Conservation (phyloP, 257 asterid genomes). For the Ajuga chamaepitys region DNA sequence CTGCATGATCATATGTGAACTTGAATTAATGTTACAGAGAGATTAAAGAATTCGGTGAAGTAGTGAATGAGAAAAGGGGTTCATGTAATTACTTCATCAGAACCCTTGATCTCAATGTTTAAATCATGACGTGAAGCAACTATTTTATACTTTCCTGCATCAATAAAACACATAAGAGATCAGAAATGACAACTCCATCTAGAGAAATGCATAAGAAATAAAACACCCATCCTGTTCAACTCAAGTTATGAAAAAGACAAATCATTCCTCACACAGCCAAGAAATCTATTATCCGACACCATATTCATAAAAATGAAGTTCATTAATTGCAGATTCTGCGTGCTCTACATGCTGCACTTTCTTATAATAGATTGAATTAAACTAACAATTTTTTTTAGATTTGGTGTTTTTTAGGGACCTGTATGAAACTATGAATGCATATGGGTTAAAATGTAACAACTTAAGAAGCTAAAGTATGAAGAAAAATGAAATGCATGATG, state of each 20-base stretch:
- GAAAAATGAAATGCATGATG: background rate
- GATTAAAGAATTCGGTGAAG: conserved; percentile 1
- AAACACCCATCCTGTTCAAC: background rate
- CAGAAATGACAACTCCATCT: conserved; percentile 5
- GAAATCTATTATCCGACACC: background rate
- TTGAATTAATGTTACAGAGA: background rate
- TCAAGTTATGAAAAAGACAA: background rate
- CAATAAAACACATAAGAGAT: conserved; percentile 18
- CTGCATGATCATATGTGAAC: conserved; percentile 39
- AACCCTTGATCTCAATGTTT: conserved; percentile 64
- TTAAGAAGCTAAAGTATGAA: background rate
- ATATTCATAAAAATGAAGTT: conserved; percentile 6
- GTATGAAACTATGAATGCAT: background rate
- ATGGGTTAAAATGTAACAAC: background rate
- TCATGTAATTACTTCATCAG: conserved; percentile 53
- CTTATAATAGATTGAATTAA: background rate
- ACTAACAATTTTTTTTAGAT: background rate
- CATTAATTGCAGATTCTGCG: background rate
- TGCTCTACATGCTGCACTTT: background rate
- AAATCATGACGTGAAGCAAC: conserved; percentile 72
- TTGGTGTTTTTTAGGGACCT: background rate
- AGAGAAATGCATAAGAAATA: background rate
- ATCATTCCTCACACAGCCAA: conserved; percentile 14
- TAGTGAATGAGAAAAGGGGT: conserved; percentile 13
- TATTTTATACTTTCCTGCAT: conserved; percentile 67